A percentile compares a stretch with the other conserved stretches of the same genome.
Evolutionary conservation across 495 filamentous ascomycete genomes (phyloP).

Genomic region (Xylaria cubensis): DNA sequence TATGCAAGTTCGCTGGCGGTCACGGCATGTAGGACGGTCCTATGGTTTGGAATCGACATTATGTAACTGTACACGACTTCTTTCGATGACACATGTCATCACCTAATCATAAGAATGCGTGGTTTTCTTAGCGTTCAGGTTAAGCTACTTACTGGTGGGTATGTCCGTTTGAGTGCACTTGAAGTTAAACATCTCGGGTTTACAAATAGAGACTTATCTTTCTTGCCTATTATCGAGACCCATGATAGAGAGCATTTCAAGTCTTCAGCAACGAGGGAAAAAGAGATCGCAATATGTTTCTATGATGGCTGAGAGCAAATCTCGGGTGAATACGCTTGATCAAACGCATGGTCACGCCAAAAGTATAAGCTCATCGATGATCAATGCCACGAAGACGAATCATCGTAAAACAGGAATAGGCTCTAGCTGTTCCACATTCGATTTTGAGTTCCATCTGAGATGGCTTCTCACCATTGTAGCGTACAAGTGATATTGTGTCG

Average conservation of each 20-base stretch:
- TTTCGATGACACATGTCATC: neutral
- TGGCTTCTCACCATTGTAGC: neutral
- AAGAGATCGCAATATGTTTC: neutral
- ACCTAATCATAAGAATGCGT: neutral
- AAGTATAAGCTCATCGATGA: neutral
- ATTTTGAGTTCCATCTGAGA: neutral
- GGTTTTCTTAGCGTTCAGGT: neutral
- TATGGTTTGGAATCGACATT: too few relatives aligned
- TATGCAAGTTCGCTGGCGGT: neutral
- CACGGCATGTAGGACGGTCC: neutral
- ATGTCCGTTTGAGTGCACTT: neutral
- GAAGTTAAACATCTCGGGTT: neutral
- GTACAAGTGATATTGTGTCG: neutral
- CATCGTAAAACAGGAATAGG: neutral
- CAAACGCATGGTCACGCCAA: neutral
- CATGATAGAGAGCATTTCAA: neutral
- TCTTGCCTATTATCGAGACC: neutral
- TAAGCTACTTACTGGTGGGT: neutral
- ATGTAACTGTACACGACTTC: neutral
- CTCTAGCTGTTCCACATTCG: neutral
- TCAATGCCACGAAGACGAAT: neutral
- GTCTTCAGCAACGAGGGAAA: neutral
- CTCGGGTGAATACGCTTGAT: neutral
- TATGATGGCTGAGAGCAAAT: too few relatives aligned
- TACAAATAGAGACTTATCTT: neutral